Base-by-base conservation (phyloP, 139 green algal genomes). In the Micromonas commoda region DNA sequence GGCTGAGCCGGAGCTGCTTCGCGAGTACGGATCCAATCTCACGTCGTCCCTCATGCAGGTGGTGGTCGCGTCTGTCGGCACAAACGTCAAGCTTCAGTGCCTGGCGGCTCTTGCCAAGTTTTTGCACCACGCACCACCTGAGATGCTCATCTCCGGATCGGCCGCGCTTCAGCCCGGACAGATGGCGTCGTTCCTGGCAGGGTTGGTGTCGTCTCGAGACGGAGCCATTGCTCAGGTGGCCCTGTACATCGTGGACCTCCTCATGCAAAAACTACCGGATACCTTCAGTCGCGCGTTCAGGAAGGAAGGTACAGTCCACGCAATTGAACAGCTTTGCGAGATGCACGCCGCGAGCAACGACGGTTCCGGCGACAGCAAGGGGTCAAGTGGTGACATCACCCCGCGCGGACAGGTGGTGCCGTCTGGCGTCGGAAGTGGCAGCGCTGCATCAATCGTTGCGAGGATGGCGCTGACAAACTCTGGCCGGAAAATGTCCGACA, bases 251-350 rank as follows among this genome's bases (percentile, higher is more conserved):
- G 89, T 88, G 19, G 92, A 97, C 83, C 78, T 94, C 29, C 85
- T 98, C 1, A 95, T 98, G 89, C 68, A 76, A 26, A 95, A 97
- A 88, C 88, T 96, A 60, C 91, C 92, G 0, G 82, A 87, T 0
- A 72, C 92, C 0, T 93, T 94, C 81, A 39, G 35, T 29, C 81
- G 81, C 38, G 81, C 82, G 61, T 98, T 98, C 71, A 54, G 96
- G 0, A 96, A 95, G 80, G 94, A 98, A 84, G 94, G 94, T 0
- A 91, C 97, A 1, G 85, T 94, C 57, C 90, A 97, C 71, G 90
- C 89, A 0, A 82, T 97, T 26, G 87, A 96, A 24, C 82, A 90
- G 78, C 86, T 97, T 45, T 54, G 34, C 23, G 38, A 60, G 29
- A n/a, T 63, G 68, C 24, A 64, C 13, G 9, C 16, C 45, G 45